phyloP scores from a whole-genome alignment of 169 alveolate species.

The Cryptosporidium ubiquitum region DNA sequence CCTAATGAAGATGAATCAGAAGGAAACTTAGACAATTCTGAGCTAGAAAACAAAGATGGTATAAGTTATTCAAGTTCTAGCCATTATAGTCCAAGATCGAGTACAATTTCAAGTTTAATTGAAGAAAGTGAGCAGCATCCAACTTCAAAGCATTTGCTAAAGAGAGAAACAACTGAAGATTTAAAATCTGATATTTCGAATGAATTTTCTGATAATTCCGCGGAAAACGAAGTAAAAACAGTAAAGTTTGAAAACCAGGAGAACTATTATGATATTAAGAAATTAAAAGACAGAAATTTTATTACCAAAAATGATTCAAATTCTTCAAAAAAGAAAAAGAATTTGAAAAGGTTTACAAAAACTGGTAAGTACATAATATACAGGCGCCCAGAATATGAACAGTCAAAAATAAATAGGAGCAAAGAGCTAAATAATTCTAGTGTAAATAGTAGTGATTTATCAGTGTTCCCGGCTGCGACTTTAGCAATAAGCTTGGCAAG shows the following conservation, averaged over 20 bases:
- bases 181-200: background rate
- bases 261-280: background rate
- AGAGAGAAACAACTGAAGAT: conserved; percentile 9
- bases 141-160: background rate
- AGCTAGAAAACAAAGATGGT: background rate
- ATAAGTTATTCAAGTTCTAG: background rate
- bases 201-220: background rate
- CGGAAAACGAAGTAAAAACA: background rate
- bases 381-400: conserved; percentile 56
- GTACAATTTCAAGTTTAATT: background rate
- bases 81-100: background rate
- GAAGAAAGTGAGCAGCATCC: background rate
- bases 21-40: background rate
- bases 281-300: background rate
- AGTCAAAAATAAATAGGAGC: conserved; percentile 2
- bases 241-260: background rate
- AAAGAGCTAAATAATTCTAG: background rate
- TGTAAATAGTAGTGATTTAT: background rate
- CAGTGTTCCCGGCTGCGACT: conserved; percentile 55
- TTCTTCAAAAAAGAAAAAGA: background rate
- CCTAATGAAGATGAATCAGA: too few relatives aligned
- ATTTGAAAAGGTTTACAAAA: conserved; percentile 54
- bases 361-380: conserved; percentile 61
- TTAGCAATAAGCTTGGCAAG: conserved; percentile 71
- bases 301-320: background rate